These are phyloP conservation scores for Debaryomyces coudertii DNA, from an alignment of 1,139 yeast genomes.

Conservation along the genomic window DNA sequence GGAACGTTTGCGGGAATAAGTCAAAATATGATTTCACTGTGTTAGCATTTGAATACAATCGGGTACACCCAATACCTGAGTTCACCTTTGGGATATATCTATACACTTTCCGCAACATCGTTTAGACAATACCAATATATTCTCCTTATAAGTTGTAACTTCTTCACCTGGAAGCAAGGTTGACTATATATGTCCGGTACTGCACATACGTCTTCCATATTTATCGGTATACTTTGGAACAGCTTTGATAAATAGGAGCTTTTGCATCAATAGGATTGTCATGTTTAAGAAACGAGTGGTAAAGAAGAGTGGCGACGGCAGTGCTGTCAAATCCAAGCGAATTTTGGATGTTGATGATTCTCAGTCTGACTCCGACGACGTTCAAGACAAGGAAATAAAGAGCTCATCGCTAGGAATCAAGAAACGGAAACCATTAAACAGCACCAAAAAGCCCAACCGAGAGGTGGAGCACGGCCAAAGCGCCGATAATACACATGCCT, in stretches of 20 bases:
- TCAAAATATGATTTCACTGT: conserved; percentile 45
- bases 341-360: conserved; percentile 16
- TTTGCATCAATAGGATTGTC: not conserved
- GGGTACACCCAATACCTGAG: not conserved
- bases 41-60: conserved; percentile 9
- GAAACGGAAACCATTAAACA: conserved; percentile 7
- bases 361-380: conserved; percentile 6
- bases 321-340: conserved; percentile 21
- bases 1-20: conserved; percentile 76
- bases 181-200: not conserved
- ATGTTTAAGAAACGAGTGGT: conserved; percentile 43
- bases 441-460: conserved; percentile 2
- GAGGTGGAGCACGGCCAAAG: conserved; percentile 2
- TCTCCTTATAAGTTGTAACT: not conserved
- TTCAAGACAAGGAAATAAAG: conserved; percentile 1
- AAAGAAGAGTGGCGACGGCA: conserved; percentile 18
- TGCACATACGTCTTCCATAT: conserved; percentile 1
- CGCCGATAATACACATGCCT: not conserved
- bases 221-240: not conserved
- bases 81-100: not conserved
- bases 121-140: not conserved
- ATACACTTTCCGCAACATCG: not conserved
- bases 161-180: not conserved
- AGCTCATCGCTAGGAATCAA: conserved; percentile 7
- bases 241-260: not conserved